A percentile compares a stretch with the other conserved stretches of the same genome.
Evolutionary conservation across 192 early-diverging fungal genomes (phyloP).

Genomic region (Cladochytrium replicatum): DNA sequence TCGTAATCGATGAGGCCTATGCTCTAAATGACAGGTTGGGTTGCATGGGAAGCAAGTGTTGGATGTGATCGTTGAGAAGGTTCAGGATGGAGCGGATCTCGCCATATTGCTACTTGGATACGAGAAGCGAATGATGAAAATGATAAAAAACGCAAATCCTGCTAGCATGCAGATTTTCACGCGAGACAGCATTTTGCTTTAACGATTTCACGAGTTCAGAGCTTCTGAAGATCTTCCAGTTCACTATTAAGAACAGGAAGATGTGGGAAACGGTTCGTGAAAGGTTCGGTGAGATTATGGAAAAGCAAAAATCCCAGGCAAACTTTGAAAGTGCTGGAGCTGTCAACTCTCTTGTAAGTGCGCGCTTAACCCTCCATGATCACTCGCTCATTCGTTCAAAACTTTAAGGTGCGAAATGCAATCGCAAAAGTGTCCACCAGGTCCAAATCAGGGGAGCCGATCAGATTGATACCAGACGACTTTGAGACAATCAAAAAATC

Average conservation of each 20-base stretch:
- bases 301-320: constrained; percentile 19
- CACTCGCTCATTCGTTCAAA: too few relatives aligned
- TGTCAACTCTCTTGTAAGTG: constrained; percentile 20
- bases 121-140: constrained; percentile 25
- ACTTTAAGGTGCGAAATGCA: constrained; percentile 12
- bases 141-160: constrained; percentile 30
- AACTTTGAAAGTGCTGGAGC: constrained; percentile 35
- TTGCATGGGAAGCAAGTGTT: constrained; percentile 28
- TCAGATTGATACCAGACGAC: constrained; percentile 15
- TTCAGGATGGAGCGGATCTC: constrained; percentile 27
- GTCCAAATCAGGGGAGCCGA: not conserved
- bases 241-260: constrained; percentile 7
- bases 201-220: constrained; percentile 25
- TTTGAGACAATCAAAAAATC: constrained; percentile 15
- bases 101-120: constrained; percentile 29
- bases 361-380: too few relatives aligned
- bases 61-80: constrained; percentile 26
- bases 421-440: constrained; percentile 20
- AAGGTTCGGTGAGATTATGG: constrained; percentile 9
- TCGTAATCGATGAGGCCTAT: constrained; percentile 26
- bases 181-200: constrained; percentile 25
- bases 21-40: constrained; percentile 18
- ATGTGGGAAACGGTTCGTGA: constrained; percentile 10
- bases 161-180: constrained; percentile 26
- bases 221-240: constrained; percentile 19